Base-by-base conservation (phyloP, 768 basidiomycete species). In the Rhodotorula diobovata region DNA sequence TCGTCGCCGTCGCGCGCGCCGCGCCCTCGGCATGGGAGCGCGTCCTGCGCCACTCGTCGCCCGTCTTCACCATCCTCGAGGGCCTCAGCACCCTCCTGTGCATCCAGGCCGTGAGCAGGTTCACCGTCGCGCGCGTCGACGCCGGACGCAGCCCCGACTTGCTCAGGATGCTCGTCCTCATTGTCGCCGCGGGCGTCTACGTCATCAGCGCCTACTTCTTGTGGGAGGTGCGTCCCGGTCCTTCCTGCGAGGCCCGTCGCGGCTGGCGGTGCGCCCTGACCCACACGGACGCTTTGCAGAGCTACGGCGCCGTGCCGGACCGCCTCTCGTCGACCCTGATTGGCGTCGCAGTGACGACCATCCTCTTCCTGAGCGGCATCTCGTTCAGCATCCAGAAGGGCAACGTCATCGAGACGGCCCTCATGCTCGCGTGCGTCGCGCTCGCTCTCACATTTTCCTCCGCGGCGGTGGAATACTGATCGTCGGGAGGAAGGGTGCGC, bases 61-160 rank as follows among this genome's bases (percentile, higher is more conserved):
- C 78, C 9, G 34, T 78, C 45, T 79, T 79, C 50, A 70, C 63
- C 32, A 58, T 79, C n/a, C 74, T 79, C 45, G 78, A 79, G 46
- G 78, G 77, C 14, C 62, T 79, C 11, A 74, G 66, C 54, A 69
- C 74, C 15, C 63, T 77, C 18, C 57, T 73, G 25, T 71, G 69
- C 64, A 71, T 73, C 39, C 73, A 74, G 50, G 46, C 61, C 28
- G 57, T 71, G 18, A 57, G 62, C 41, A 41, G 75, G 34, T 77
- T 76, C 58, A 73, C 76, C 16, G 34, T 73, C 23, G 51, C 69
- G 23, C 41, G 70, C 25, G 72, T 74, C 65, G 78, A 77, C 18
- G 41, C 30, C 39, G 70, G 53, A 25, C 25, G 54, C 20, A 63
- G 55, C 14, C 66, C 67, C 15, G 74, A 75, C 50, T 35, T 75